Conservation (phyloP, 176 grass and related monocot species). For the Hordeum marinum region DNA sequence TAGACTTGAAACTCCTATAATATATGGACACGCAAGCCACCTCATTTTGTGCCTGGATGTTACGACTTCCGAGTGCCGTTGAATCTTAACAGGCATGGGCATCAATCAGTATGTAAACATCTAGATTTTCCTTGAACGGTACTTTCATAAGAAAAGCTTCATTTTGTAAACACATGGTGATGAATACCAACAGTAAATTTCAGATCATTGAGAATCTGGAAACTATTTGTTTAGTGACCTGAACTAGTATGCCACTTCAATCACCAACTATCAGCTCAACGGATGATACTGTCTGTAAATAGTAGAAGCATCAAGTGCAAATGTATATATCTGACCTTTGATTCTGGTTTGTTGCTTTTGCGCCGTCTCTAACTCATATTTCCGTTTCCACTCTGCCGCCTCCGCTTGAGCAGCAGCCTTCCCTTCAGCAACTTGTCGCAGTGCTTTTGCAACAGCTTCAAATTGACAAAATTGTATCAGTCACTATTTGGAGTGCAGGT, state of each 20-base stretch:
- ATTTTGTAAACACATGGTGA: neutral
- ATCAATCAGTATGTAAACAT: neutral
- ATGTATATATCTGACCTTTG: slow-evolving; percentile 50
- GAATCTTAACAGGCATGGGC: neutral
- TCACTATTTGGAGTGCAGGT: slow-evolving; percentile 20
- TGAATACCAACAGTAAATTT: neutral
- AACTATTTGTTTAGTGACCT: neutral
- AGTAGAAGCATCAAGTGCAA: neutral
- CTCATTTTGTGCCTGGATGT: neutral
- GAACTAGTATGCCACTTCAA: neutral
- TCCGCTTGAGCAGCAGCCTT: slow-evolving; percentile 92
- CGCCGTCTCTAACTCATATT: slow-evolving; percentile 78
- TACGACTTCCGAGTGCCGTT: neutral
- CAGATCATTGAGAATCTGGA: neutral
- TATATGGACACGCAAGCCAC: neutral
- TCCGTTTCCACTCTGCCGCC: slow-evolving; percentile 84
- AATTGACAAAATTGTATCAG: slow-evolving; percentile 10
- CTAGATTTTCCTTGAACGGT: neutral
- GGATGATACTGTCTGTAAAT: neutral
- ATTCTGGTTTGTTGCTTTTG: slow-evolving; percentile 53
- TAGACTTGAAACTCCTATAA: neutral
- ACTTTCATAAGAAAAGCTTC: neutral
- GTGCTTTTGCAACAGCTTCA: slow-evolving; percentile 95
- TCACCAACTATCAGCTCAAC: neutral
- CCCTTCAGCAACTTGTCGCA: slow-evolving; percentile 80